A percentile compares a stretch with the other conserved stretches of the same genome.
phyloP scores from a whole-genome alignment of 2,329 filamentous ascomycete species.

The Nannizziopsis barbatae region DNA sequence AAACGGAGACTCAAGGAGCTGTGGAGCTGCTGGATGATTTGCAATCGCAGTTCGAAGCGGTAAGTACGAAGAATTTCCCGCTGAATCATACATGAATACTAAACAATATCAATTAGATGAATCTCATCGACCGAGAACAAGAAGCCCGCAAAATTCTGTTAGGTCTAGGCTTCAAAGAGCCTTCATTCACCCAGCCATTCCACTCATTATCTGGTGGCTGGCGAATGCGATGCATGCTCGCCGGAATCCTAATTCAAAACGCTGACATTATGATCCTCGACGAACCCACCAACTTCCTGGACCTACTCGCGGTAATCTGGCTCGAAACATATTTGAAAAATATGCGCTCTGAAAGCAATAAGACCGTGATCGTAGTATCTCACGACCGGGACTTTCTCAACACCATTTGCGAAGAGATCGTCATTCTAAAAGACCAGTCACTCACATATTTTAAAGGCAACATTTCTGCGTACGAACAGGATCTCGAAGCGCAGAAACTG shows the following conservation, averaged over 20 bases:
- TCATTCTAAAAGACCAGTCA: constrained; percentile 61
- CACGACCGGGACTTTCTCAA: constrained; percentile 76
- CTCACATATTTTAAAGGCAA: constrained; percentile 67
- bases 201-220: constrained; percentile 64
- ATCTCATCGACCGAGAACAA: constrained; percentile 52
- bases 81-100: not conserved
- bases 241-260: constrained; percentile 56
- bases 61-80: constrained; percentile 20
- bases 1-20: constrained; percentile 57
- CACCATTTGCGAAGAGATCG: constrained; percentile 60
- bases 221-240: constrained; percentile 58
- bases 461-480: constrained; percentile 58
- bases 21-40: constrained; percentile 58
- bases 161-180: constrained; percentile 60
- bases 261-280: constrained; percentile 71
- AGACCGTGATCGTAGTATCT: constrained; percentile 66
- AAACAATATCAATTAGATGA: constrained; percentile 31
- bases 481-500: constrained; percentile 52
- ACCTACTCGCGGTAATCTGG: constrained; percentile 75
- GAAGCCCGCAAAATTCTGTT: constrained; percentile 55
- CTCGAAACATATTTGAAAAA: constrained; percentile 59
- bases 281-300: constrained; percentile 79
- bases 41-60: constrained; percentile 55
- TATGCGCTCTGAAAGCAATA: constrained; percentile 42
- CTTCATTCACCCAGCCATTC: constrained; percentile 49